These are phyloP conservation scores for Saraca asoca DNA, from an alignment of 331 rosid genomes.

Conservation along the genomic window DNA sequence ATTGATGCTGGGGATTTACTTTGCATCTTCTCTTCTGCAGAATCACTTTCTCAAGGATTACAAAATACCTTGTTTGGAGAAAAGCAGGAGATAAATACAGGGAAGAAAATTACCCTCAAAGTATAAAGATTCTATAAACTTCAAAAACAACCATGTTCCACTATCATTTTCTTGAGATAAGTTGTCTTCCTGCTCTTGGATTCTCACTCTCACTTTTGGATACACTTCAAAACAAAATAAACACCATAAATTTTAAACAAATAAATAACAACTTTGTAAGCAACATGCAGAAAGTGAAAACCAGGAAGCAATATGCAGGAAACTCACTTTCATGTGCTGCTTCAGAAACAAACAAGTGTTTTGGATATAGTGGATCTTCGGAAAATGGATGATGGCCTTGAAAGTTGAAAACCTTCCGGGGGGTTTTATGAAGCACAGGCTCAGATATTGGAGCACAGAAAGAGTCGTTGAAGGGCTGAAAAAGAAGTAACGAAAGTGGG, in stretches of 20 bases:
- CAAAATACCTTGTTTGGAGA: too few species aligned
- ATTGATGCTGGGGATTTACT: slow-evolving; percentile 28
- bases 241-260: background rate
- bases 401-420: background rate
- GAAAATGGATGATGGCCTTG: background rate
- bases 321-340: slow-evolving; percentile 33
- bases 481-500: slow-evolving; percentile 35
- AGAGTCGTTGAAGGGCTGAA: slow-evolving; percentile 25
- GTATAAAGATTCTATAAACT: slow-evolving; percentile 34
- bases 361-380: background rate
- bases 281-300: background rate
- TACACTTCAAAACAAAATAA: slow-evolving; percentile 45
- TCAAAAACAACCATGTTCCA: slow-evolving; percentile 28
- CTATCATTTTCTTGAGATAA: slow-evolving; percentile 30
- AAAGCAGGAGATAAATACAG: too few species aligned
- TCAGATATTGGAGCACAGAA: background rate
- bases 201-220: slow-evolving; percentile 53
- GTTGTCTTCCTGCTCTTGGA: slow-evolving; percentile 39
- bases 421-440: slow-evolving; percentile 24
- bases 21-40: slow-evolving; percentile 37
- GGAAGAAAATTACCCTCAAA: slow-evolving; percentile 20
- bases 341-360: background rate
- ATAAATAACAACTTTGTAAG: background rate
- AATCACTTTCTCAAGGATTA: too few species aligned
- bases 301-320: background rate